Evolutionary conservation across 1,284 basidiomycete species (phyloP).

Genomic region (Pseudozyma hubeiensis): DNA sequence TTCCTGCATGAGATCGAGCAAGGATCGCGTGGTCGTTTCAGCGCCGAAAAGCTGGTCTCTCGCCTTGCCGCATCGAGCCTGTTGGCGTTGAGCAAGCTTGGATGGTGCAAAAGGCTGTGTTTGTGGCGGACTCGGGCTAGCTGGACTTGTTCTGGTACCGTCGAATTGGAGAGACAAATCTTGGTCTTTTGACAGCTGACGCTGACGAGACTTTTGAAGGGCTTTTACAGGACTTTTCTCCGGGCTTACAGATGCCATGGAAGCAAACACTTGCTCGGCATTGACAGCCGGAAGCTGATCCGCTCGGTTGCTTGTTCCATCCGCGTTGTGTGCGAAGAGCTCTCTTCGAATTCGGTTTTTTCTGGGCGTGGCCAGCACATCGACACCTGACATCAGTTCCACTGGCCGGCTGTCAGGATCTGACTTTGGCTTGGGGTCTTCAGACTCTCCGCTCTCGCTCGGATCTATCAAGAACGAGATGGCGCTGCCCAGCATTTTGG

Average conservation of each 20-base stretch:
- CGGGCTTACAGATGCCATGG: constrained; percentile 16
- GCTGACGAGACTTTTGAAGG: constrained; percentile 24
- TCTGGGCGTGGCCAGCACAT: constrained; percentile 13
- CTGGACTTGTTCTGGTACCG: neutral
- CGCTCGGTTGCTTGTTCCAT: neutral
- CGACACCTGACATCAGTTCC: neutral
- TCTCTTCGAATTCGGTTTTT: neutral
- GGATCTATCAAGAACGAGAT: neutral
- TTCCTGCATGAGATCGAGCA: constrained; percentile 28
- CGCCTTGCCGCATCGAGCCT: neutral
- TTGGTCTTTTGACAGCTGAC: constrained; percentile 11
- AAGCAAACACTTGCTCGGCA: constrained; percentile 34
- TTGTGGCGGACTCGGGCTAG: constrained; percentile 16
- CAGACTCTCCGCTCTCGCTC: neutral
- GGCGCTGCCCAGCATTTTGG: constrained; percentile 16
- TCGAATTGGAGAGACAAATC: neutral
- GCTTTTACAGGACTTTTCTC: constrained; percentile 36
- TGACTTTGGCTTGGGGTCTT: neutral
- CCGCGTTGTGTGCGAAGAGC: neutral
- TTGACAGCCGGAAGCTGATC: constrained; percentile 16
- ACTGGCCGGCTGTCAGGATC: neutral
- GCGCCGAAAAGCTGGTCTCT: constrained; percentile 22
- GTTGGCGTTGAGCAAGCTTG: constrained; percentile 31
- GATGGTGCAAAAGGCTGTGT: constrained; percentile 36
- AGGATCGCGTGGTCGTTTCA: constrained; percentile 22